Percentiles rank a stretch among this genome's conserved stretches.
These are phyloP conservation scores for Claviceps capensis DNA, from an alignment of 2,329 filamentous ascomycete species.

Conservation along the genomic window DNA sequence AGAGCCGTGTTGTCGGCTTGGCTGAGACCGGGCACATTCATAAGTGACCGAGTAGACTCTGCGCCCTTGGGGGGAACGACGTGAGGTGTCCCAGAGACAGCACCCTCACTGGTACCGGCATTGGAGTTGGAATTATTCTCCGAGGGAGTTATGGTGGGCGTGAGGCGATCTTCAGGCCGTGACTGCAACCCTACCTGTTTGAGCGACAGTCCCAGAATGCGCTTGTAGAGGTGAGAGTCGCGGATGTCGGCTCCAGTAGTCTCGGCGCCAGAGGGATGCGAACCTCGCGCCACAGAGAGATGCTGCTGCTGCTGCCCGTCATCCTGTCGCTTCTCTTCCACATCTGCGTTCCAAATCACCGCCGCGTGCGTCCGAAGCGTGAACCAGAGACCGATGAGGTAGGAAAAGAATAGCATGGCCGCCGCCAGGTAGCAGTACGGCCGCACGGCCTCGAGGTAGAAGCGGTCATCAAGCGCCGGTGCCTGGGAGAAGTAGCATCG, in stretches of 20 bases:
- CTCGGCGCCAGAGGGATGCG: constrained; percentile 28
- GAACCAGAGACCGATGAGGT: constrained; percentile 88
- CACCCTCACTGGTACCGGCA: constrained; percentile 21
- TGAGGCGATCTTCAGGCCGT: constrained; percentile 33
- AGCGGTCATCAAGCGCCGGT: constrained; percentile 71
- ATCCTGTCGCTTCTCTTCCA: constrained; percentile 60
- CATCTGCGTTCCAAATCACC: constrained; percentile 86
- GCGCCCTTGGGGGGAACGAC: constrained; percentile 59
- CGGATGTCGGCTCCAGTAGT: constrained; percentile 55
- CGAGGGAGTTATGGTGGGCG: constrained; percentile 20
- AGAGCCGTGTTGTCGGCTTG: constrained; percentile 71
- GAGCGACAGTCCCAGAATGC: constrained; percentile 80
- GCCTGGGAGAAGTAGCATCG: constrained; percentile 89
- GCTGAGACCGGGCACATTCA: constrained; percentile 56
- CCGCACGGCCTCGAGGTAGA: constrained; percentile 80
- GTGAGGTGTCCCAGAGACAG: constrained; percentile 44
- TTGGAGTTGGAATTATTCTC: constrained; percentile 24
- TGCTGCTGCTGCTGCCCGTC: constrained; percentile 30
- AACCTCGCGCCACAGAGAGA: constrained; percentile 18
- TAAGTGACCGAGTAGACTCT: constrained; percentile 25
- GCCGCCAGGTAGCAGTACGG: constrained; percentile 90
- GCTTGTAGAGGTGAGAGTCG: constrained; percentile 81
- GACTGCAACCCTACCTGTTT: constrained; percentile 62
- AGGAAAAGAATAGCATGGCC: constrained; percentile 75
- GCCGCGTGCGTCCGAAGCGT: constrained; percentile 91